Conservation (phyloP, 305 asterid genomes). For the Rubia balearica region DNA sequence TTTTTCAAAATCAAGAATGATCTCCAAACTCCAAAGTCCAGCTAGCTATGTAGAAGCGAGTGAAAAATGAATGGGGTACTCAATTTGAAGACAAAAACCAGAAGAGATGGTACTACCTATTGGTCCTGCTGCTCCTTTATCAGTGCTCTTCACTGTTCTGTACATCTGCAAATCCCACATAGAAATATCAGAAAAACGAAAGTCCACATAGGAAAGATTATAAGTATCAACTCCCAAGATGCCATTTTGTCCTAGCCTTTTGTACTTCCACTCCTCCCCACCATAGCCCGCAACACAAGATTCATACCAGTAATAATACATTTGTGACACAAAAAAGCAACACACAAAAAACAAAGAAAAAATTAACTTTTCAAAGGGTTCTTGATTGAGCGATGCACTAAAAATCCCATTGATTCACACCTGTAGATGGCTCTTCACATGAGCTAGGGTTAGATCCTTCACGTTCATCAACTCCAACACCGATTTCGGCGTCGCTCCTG, state of each 20-base stretch:
- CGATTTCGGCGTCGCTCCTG: constrained; percentile 90
- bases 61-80: constrained; percentile 28
- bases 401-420: constrained; percentile 23
- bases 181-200: constrained; percentile 16
- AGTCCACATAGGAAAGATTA: constrained; percentile 31
- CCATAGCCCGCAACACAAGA: background rate
- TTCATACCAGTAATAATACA: constrained; percentile 13
- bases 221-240: constrained; percentile 23
- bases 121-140: constrained; percentile 54
- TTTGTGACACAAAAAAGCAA: no score
- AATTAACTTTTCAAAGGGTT: constrained; percentile 6
- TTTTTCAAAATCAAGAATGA: background rate
- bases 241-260: constrained; percentile 46
- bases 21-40: constrained; percentile 9
- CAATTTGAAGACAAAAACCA: background rate
- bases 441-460: constrained; percentile 88
- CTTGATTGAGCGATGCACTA: constrained; percentile 7
- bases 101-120: constrained; percentile 17
- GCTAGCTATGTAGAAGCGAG: constrained; percentile 29
- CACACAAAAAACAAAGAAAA: no score
- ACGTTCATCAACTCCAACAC: constrained; percentile 85
- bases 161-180: constrained; percentile 69
- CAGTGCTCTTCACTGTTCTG: constrained; percentile 94
- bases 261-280: constrained; percentile 21
- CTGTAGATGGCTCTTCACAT: constrained; percentile 90